Percentiles rank a stretch among this genome's conserved stretches.
Conservation (phyloP, 495 filamentous ascomycete genomes). For the Podospora pseudocomata region DNA sequence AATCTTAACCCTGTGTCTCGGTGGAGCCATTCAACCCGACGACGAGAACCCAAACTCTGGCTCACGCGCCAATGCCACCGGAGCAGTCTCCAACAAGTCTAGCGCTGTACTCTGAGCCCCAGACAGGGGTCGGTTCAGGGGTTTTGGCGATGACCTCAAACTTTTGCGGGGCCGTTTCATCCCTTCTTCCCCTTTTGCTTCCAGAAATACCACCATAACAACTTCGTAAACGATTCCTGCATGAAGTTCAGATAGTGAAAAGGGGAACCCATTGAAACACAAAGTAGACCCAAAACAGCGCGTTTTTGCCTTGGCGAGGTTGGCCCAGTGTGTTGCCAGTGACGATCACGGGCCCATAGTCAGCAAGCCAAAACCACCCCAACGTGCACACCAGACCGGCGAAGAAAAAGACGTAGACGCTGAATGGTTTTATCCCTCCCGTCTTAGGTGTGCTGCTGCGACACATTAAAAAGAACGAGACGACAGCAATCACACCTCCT, state of each 20-base stretch:
- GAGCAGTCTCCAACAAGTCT: neutral
- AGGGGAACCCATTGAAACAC: neutral
- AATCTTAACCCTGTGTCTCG: neutral
- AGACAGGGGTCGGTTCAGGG: neutral
- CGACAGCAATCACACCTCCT: neutral
- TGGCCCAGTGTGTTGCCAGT: neutral
- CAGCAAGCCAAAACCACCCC: neutral
- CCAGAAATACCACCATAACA: neutral
- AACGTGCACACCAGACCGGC: neutral
- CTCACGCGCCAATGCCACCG: neutral
- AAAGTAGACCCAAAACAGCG: neutral
- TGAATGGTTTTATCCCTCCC: neutral
- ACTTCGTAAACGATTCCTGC: neutral
- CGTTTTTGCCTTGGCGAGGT: neutral
- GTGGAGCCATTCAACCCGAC: neutral
- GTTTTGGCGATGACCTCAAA: slow-evolving; percentile 1
- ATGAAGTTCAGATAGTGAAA: neutral
- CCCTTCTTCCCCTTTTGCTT: neutral
- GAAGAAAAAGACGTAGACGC: neutral
- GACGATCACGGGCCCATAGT: neutral
- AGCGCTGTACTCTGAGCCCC: no score
- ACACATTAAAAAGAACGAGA: neutral
- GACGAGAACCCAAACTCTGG: neutral
- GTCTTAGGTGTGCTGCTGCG: neutral
- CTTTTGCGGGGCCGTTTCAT: slow-evolving; percentile 8